Conservation (phyloP, 2,329 filamentous ascomycete genomes). For the Exophiala sideris region DNA sequence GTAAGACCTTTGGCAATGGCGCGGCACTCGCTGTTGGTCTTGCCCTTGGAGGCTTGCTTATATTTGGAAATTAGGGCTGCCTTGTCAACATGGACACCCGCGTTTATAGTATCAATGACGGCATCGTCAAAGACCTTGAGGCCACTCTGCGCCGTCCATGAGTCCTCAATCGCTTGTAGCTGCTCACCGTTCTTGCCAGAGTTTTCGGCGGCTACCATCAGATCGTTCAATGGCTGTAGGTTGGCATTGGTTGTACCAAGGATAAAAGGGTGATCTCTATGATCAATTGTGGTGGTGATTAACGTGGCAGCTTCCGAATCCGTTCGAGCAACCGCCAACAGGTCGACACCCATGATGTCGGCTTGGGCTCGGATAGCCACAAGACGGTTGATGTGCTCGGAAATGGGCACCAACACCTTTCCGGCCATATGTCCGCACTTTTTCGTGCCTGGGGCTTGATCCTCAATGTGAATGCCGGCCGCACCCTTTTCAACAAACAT, state of each 20-base stretch:
- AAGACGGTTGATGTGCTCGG: conserved; percentile 95
- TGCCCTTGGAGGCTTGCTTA: conserved; percentile 66
- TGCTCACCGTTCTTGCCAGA: conserved; percentile 75
- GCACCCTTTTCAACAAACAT: conserved; percentile 95
- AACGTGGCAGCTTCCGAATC: conserved; percentile 97
- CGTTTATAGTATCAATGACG: conserved; percentile 76
- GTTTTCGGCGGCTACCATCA: conserved; percentile 82
- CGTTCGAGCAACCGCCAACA: conserved; percentile 87
- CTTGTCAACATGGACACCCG: conserved; percentile 66
- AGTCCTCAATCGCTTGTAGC: conserved; percentile 88
- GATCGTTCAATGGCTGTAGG: conserved; percentile 79
- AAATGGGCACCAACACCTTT: conserved; percentile 94
- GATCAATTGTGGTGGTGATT: conserved; percentile 94
- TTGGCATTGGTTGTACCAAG: conserved; percentile 81
- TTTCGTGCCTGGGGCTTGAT: conserved; percentile 96
- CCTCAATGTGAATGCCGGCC: conserved; percentile 97
- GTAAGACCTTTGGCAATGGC: conserved; percentile 73
- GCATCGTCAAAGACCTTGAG: conserved; percentile 90
- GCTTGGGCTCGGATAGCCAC: conserved; percentile 96
- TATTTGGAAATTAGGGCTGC: conserved; percentile 65
- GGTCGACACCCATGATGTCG: conserved; percentile 95
- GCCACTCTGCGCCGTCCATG: conserved; percentile 73
- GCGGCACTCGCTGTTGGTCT: conserved; percentile 78
- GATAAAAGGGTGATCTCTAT: conserved; percentile 92
- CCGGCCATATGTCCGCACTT: conserved; percentile 99